These are phyloP conservation scores for Aspergillus transmontanensis DNA, from an alignment of 2,329 filamentous ascomycete species.

Conservation along the genomic window DNA sequence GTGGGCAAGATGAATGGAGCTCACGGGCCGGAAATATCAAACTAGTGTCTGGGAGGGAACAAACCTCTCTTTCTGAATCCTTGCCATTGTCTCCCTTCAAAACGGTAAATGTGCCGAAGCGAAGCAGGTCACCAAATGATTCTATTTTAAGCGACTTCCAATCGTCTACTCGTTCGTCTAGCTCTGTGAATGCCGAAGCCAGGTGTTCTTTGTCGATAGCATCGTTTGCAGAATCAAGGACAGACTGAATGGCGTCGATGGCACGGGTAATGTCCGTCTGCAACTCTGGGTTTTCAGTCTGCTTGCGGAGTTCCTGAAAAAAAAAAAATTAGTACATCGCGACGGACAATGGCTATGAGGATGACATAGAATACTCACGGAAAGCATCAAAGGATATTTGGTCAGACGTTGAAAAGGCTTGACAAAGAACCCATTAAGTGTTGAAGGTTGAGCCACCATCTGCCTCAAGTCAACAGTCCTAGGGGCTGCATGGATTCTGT, in stretches of 20 bases:
- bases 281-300: slow-evolving; percentile 71
- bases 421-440: slow-evolving; percentile 85
- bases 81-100: slow-evolving; percentile 75
- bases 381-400: slow-evolving; percentile 89
- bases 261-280: slow-evolving; percentile 74
- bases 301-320: slow-evolving; percentile 77
- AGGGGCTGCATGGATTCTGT: slow-evolving; percentile 74
- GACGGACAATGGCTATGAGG: neutral
- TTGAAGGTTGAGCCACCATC: slow-evolving; percentile 85
- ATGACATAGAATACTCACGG: slow-evolving; percentile 54
- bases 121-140: slow-evolving; percentile 83
- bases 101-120: slow-evolving; percentile 89
- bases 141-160: slow-evolving; percentile 94
- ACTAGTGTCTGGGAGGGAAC: slow-evolving; percentile 31
- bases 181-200: slow-evolving; percentile 78
- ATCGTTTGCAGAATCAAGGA: slow-evolving; percentile 83
- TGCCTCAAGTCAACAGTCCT: slow-evolving; percentile 66
- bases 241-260: slow-evolving; percentile 78
- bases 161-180: slow-evolving; percentile 83
- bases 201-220: slow-evolving; percentile 87
- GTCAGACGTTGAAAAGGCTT: slow-evolving; percentile 96
- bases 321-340: slow-evolving; percentile 1
- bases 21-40: slow-evolving; percentile 6
- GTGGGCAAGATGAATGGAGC: slow-evolving; percentile 8
- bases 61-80: slow-evolving; percentile 87